Conservation (phyloP, 1,284 basidiomycete genomes). For the Athelia psychrophila region DNA sequence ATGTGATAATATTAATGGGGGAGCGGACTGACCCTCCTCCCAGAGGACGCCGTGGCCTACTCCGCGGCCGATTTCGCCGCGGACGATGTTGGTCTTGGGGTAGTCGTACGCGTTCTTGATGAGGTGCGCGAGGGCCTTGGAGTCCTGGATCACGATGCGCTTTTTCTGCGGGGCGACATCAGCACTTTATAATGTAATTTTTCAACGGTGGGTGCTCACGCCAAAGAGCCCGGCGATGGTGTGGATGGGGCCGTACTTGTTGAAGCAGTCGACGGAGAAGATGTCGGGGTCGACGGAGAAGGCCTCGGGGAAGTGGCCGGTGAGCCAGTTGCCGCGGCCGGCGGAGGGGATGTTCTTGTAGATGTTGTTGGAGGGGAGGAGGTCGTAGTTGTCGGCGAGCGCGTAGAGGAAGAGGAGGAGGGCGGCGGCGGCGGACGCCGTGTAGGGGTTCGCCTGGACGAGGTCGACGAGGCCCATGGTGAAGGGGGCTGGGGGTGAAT, state of each 20-base stretch:
- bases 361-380: neutral
- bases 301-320: neutral
- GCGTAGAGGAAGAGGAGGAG: too few species aligned
- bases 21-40: neutral
- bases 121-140: neutral
- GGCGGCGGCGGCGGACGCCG: too few species aligned
- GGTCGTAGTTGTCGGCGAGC: neutral
- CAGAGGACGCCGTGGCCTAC: neutral
- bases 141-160: neutral
- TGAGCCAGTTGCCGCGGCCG: neutral
- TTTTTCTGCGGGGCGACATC: neutral
- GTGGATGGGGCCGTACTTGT: neutral
- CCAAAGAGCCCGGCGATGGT: neutral
- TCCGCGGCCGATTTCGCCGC: neutral
- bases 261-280: neutral
- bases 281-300: neutral
- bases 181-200: neutral
- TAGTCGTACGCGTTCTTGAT: neutral
- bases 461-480: too few species aligned
- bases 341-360: neutral
- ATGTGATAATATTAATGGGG: neutral
- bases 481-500: too few species aligned
- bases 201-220: neutral
- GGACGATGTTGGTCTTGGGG: neutral
- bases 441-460: too few species aligned